Base-by-base conservation (phyloP, 352 stramenopile genomes). In the Peronospora tabacina region DNA sequence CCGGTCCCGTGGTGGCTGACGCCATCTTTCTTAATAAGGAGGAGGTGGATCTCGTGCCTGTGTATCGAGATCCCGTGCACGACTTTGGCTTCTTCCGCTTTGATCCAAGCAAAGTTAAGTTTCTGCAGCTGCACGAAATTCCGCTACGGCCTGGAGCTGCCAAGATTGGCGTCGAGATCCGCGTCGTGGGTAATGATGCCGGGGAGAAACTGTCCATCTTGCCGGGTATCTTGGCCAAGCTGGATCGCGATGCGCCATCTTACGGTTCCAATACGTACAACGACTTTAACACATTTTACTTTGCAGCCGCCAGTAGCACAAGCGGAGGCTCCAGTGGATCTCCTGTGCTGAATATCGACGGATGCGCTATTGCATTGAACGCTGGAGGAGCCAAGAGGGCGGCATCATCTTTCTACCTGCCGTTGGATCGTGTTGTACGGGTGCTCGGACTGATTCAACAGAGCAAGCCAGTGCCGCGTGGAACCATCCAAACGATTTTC, bases 11-110 rank as follows among this genome's bases (percentile, higher is more conserved):
- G 2, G 72, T 90, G 13, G 84, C 85, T 13, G 86, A 97, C 48
- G 86, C 85, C n/a, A 90, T 95, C 46, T 96, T 97, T 52, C 68
- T 94, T 30, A 97, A 95, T 61, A 96, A 96, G 61, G 89, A 97
- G 58, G 87, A 97, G 47, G 84, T 96, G 33, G 76, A 93, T 33
- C 68, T 96, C 17, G 82, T 87, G 34, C 82, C 87, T 15, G 80
- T 97, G 26, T 97, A 96, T 50, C 64, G 83, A 7, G 89, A 97
- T 46, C 89, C 87, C 0, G 84, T 97, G 32, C 89, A 97, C 60
- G 89, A 97, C 71, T 97, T 96, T 68, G 87, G 84, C 15, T 95
- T 97, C 49, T 92, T 84, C 57, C 74, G 69, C 26, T 97, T 96
- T 39, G 82, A 96, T 54, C 85, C 85, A 1, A 71, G 66, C 15